phyloP scores from a whole-genome alignment of 768 basidiomycete genomes.

The Tulasnella calospora region DNA sequence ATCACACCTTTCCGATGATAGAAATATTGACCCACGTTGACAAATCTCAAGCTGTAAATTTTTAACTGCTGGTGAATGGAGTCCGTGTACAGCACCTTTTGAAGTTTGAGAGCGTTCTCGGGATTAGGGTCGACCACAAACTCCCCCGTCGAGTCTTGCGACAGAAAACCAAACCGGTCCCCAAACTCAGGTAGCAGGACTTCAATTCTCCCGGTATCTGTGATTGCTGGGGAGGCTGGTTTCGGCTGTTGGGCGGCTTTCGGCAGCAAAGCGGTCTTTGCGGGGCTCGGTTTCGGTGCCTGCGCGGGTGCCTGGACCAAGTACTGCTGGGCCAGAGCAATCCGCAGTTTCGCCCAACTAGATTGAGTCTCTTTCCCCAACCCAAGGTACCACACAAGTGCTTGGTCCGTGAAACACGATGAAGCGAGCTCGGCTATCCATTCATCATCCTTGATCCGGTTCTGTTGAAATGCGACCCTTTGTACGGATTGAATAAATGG shows the following conservation, averaged over 20 bases:
- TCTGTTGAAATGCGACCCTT: background rate
- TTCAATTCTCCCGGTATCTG: background rate
- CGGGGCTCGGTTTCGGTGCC: background rate
- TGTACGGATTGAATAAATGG: background rate
- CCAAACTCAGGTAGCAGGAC: background rate
- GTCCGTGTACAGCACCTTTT: background rate
- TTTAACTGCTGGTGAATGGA: background rate
- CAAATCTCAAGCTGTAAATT: background rate
- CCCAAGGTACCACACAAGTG: background rate
- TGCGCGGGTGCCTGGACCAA: background rate
- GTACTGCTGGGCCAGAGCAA: background rate
- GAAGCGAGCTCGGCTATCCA: background rate
- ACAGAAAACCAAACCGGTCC: background rate
- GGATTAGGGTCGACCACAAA: background rate
- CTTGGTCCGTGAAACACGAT: background rate
- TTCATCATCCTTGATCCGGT: background rate
- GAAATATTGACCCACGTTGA: background rate
- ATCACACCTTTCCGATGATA: background rate
- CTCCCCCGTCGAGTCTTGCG: background rate
- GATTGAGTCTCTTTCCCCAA: background rate
- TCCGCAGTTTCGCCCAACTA: background rate
- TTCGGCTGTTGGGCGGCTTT: background rate
- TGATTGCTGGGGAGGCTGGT: background rate
- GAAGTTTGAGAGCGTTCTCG: background rate
- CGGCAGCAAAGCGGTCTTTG: background rate